These are phyloP conservation scores for Ophioceras dolichostomum DNA, from an alignment of 2,329 filamentous ascomycete genomes.

Conservation along the genomic window DNA sequence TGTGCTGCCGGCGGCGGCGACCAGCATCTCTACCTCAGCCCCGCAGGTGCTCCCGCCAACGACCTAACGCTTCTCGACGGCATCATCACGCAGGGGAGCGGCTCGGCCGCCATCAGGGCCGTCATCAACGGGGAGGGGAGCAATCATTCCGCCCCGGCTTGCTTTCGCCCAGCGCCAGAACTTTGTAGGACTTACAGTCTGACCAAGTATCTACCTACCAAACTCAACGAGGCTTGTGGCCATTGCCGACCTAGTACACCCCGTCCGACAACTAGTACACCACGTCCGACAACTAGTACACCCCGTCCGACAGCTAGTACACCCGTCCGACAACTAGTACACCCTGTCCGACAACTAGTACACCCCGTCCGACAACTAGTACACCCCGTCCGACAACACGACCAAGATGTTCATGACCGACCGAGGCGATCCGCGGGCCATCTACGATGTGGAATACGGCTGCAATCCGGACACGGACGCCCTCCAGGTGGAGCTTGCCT, in stretches of 20 bases:
- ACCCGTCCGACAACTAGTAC: too few species aligned
- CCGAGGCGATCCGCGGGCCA: slow-evolving; percentile 25
- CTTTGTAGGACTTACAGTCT: too few species aligned
- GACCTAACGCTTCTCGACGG: slow-evolving; percentile 24
- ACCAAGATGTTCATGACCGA: slow-evolving; percentile 36
- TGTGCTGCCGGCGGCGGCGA: slow-evolving; percentile 25
- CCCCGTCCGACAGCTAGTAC: too few species aligned
- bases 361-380: slow-evolving; percentile 16
- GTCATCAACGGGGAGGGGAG: slow-evolving; percentile 34
- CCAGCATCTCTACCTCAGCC: slow-evolving; percentile 24
- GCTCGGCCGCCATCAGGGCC: slow-evolving; percentile 14
- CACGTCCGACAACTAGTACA: too few species aligned
- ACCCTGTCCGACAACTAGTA: too few species aligned
- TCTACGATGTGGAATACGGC: slow-evolving; percentile 25
- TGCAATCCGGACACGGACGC: slow-evolving; percentile 27
- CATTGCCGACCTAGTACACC: too few species aligned
- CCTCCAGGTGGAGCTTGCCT: slow-evolving; percentile 23
- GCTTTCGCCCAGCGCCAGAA: too few species aligned
- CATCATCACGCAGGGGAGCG: slow-evolving; percentile 17
- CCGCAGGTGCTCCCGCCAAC: slow-evolving; percentile 21
- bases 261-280: too few species aligned
- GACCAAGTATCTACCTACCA: too few species aligned
- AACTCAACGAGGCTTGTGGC: too few species aligned
- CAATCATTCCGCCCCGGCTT: too few species aligned
- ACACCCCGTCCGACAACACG: slow-evolving; percentile 28